Conservation (phyloP, 441 rosid species). For the Raphanus hybrid region DNA sequence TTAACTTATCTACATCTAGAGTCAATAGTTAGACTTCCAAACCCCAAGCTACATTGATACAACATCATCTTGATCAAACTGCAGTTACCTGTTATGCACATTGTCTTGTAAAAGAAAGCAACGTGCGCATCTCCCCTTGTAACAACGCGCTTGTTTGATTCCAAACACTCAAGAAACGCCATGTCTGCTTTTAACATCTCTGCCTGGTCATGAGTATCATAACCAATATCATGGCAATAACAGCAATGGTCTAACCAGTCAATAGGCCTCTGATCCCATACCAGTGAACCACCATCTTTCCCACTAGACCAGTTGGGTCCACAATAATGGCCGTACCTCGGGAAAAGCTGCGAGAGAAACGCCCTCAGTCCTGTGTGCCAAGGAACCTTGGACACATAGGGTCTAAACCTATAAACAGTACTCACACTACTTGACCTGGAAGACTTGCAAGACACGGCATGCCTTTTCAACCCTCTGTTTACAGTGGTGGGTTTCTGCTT, state of each 20-base stretch:
- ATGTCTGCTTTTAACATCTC: conserved; percentile 83
- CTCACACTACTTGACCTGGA: conserved; percentile 32
- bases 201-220: conserved; percentile 87
- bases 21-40: too few species aligned
- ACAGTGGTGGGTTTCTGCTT: conserved; percentile 52
- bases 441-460: conserved; percentile 40
- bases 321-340: conserved; percentile 93
- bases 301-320: conserved; percentile 99
- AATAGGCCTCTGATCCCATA: conserved; percentile 94
- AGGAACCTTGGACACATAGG: conserved; percentile 91
- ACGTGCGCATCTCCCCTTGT: conserved; percentile 66
- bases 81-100: conserved; percentile 78
- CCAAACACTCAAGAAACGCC: conserved; percentile 90
- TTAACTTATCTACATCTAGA: background rate
- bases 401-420: conserved; percentile 70
- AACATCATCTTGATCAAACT: background rate
- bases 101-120: conserved; percentile 76
- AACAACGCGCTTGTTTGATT: conserved; percentile 56
- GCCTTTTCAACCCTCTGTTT: conserved; percentile 67
- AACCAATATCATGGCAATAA: conserved; percentile 97
- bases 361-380: conserved; percentile 97
- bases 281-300: conserved; percentile 75
- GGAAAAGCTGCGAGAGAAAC: conserved; percentile 86
- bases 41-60: background rate
- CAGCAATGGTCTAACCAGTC: conserved; percentile 98